Evolutionary conservation across 257 asterid species (phyloP).

Genomic region (Jaltomata sinuosa): DNA sequence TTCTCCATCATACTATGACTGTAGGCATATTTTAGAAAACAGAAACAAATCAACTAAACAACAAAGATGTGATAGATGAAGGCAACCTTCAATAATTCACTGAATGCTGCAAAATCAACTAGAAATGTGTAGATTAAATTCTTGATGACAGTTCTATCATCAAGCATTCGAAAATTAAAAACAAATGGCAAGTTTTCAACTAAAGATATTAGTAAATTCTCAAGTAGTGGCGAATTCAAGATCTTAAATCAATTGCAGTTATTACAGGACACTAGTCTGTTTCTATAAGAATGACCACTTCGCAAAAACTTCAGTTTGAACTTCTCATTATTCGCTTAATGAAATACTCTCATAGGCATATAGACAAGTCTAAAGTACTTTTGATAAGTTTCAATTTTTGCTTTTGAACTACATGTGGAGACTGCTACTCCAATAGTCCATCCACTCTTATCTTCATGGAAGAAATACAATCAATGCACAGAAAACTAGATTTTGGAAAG

Average conservation of each 20-base stretch:
- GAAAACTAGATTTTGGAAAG: not conserved
- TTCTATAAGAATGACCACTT: not conserved
- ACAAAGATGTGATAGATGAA: not conserved
- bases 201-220: not conserved
- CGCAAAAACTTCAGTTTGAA: not conserved
- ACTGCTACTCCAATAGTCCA: not conserved
- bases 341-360: not conserved
- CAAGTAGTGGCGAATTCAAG: not conserved
- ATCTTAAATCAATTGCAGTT: not conserved
- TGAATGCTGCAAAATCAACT: not conserved
- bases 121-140: not conserved
- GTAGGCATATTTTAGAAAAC: not conserved
- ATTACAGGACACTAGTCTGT: not conserved
- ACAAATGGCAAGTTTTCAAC: not conserved
- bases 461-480: not conserved
- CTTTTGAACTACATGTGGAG: not conserved
- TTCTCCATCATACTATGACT: not conserved
- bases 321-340: not conserved
- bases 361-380: not conserved
- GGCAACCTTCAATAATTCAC: not conserved
- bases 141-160: not conserved
- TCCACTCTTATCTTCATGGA: not conserved
- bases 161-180: not conserved
- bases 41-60: not conserved
- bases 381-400: too few relatives aligned